Evolutionary conservation across 495 filamentous ascomycete genomes (phyloP).

Genomic region (Aspergillus nidulans): DNA sequence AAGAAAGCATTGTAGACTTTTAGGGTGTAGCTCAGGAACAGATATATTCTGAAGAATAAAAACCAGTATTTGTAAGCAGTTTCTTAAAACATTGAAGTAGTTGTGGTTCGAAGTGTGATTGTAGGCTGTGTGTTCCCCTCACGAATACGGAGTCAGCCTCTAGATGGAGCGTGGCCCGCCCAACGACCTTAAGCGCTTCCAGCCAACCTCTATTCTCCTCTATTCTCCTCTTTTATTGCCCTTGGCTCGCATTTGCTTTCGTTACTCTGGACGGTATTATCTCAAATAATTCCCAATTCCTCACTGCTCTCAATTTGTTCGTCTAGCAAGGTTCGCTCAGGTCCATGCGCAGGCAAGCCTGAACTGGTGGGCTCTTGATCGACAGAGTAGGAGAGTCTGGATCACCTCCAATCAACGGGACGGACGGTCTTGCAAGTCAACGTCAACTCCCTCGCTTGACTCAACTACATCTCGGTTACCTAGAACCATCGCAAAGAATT

Average conservation of each 20-base stretch:
- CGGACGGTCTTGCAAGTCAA: slow-evolving; percentile 4
- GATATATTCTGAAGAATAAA: too few relatives aligned
- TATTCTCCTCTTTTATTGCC: slow-evolving; percentile 18
- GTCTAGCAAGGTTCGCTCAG: background rate
- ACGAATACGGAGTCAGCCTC: background rate
- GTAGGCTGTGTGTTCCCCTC: background rate
- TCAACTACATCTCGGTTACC: background rate
- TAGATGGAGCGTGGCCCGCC: slow-evolving; percentile 7
- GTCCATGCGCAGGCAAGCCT: slow-evolving; percentile 7
- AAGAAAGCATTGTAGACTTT: too few relatives aligned
- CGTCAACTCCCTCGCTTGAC: background rate
- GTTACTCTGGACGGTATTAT: background rate
- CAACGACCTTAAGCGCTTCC: slow-evolving; percentile 19
- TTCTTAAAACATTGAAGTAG: background rate
- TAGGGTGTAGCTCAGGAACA: too few relatives aligned
- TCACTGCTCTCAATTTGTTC: background rate
- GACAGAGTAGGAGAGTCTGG: slow-evolving; percentile 25
- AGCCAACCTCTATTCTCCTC: slow-evolving; percentile 15
- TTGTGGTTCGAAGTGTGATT: background rate
- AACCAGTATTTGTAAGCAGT: too few relatives aligned
- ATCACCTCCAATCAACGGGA: slow-evolving; percentile 24
- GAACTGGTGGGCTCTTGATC: slow-evolving; percentile 25
- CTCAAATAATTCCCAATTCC: slow-evolving; percentile 5
- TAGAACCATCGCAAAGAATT: slow-evolving; percentile 3
- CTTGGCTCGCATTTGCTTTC: slow-evolving; percentile 12